A percentile compares a stretch with the other conserved stretches of the same genome.
phyloP scores from a whole-genome alignment of 1,284 basidiomycete species.

The Trichosporon asahii region DNA sequence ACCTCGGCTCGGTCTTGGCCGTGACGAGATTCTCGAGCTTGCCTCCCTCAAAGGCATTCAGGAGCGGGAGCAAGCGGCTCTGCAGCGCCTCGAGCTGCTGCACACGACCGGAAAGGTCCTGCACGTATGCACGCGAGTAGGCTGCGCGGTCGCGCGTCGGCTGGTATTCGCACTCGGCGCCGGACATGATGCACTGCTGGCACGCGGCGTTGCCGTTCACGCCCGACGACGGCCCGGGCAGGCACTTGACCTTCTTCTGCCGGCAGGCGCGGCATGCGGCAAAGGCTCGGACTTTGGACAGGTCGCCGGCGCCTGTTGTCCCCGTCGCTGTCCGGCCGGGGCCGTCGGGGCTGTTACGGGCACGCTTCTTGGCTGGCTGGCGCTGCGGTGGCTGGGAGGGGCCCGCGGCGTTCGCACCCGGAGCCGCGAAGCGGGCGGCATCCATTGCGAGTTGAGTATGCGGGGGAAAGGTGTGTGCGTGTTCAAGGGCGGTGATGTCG shows the following conservation, averaged over 20 bases:
- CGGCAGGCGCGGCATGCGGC: conserved; percentile 46
- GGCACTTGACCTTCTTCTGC: conserved; percentile 47
- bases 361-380: background rate
- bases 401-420: conserved; percentile 9
- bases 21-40: conserved; percentile 10
- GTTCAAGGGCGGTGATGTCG: background rate
- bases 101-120: conserved; percentile 47
- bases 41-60: conserved; percentile 39
- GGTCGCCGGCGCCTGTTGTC: conserved; percentile 22
- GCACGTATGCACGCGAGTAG: conserved; percentile 48
- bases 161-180: conserved; percentile 45
- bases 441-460: background rate
- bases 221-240: conserved; percentile 29
- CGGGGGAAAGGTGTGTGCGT: background rate
- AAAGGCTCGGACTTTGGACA: conserved; percentile 43
- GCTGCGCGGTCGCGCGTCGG: conserved; percentile 48
- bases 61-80: conserved; percentile 37
- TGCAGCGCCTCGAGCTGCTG: conserved; percentile 44
- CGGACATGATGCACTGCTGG: conserved; percentile 42
- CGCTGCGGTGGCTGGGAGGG: conserved; percentile 8
- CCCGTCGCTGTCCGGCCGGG: background rate
- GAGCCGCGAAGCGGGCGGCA: conserved; percentile 7
- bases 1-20: background rate
- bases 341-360: conserved; percentile 6
- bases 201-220: conserved; percentile 27